A percentile compares a stretch with the other conserved stretches of the same genome.
Evolutionary conservation across 2,329 filamentous ascomycete species (phyloP).

Genomic region (Harringtonia lauricola): DNA sequence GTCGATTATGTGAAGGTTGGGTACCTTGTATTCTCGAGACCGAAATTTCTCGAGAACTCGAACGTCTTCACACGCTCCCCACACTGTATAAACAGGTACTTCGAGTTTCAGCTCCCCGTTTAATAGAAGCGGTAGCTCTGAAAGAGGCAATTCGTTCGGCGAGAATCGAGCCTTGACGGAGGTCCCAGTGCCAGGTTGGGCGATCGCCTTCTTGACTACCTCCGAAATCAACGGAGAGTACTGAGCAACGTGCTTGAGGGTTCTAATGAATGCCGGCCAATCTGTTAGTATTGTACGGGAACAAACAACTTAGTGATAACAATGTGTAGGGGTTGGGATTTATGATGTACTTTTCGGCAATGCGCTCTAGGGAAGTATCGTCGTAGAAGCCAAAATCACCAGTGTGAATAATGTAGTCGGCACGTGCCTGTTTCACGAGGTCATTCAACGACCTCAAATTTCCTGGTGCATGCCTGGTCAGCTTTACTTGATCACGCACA

Average conservation of each 20-base stretch:
- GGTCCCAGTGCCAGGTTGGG: conserved; percentile 50
- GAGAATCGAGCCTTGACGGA: conserved; percentile 80
- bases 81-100: conserved; percentile 95
- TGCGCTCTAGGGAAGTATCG: conserved; percentile 86
- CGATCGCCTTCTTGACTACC: conserved; percentile 55
- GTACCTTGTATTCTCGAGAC: conserved; percentile 94
- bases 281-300: background rate
- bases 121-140: conserved; percentile 82
- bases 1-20: conserved; percentile 96
- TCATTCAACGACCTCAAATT: conserved; percentile 94
- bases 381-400: conserved; percentile 99
- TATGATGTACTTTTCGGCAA: conserved; percentile 81
- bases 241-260: conserved; percentile 94
- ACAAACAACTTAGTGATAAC: background rate
- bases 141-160: conserved; percentile 75
- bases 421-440: conserved; percentile 84
- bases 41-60: conserved; percentile 95
- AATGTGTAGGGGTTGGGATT: background rate
- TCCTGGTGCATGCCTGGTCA: conserved; percentile 39
- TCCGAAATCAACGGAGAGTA: conserved; percentile 93
- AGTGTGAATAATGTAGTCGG: conserved; percentile 96
- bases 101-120: conserved; percentile 84
- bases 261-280: conserved; percentile 40
- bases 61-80: conserved; percentile 98
- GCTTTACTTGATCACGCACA: background rate